Evolutionary conservation across 208 protist species (phyloP), one percentile per base, ranked within the genome.

Genomic region (Porcisia hertigi): DNA sequence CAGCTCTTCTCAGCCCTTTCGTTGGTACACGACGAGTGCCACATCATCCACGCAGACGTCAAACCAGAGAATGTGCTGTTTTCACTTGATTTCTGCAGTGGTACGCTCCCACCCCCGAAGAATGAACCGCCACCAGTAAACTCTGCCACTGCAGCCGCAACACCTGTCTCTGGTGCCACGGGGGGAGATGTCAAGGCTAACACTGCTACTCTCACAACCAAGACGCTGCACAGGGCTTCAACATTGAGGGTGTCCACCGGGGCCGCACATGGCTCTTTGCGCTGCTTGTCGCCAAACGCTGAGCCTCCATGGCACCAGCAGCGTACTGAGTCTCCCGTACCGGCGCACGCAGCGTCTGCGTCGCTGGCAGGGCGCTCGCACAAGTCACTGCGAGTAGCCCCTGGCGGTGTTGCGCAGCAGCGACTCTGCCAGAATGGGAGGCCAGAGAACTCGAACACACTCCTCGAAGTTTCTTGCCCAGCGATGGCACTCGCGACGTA

Each of bases 41-140:
- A 93, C 77, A 96, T 99, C 43, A 97, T 99, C 66, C 98, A 99
- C 85, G 98, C 96, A 75, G 98, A 99, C 81, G 90, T 99, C 59
- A 99, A 99, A 78, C 94, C 94, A 58, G 96, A 98, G 81, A 98
- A 98, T 82, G 88, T 98, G 71, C 83, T 98, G 67, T 85, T 98
- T 14, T 86, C 89, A 5, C 75, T 92, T 39, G 82, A 93, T 75
- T 93, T 84, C 0, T 87, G 87, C 45, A 76, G 73, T 36, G 78
- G 79, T 41, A 71, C 75, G 67, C 69, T 30, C 30, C 30, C 77
- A 67, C 64, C 63, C 41, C 75, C 53, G 34, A 69, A 71, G 64
- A 55, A 77, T 11, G 43, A 39, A 30, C 20, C 53, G 53, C 23
- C 36, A 49, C 34, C 69, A 23, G 45, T 9, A 36, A 47, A 4